Conservation (phyloP, 2,329 filamentous ascomycete genomes). For the Phyllachora maydis region DNA sequence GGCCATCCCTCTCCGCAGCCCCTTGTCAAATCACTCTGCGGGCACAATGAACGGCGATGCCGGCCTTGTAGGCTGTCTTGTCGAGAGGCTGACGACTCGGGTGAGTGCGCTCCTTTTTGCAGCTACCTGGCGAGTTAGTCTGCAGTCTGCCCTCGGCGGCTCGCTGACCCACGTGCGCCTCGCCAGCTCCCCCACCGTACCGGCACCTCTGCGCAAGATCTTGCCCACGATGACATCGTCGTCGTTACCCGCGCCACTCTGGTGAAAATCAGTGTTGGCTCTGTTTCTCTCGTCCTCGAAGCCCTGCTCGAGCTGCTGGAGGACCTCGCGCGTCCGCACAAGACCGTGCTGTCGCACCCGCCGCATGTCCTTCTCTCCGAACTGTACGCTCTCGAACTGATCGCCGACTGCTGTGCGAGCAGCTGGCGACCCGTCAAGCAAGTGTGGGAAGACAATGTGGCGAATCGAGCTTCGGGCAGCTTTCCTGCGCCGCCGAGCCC, state of each 20-base stretch:
- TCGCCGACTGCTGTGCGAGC: conserved; percentile 42
- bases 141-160: background rate
- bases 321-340: conserved; percentile 33
- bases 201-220: conserved; percentile 31
- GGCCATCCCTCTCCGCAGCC: too few relatives aligned
- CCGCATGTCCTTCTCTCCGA: conserved; percentile 42
- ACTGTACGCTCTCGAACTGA: conserved; percentile 38
- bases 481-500: conserved; percentile 13
- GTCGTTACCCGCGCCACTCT: conserved; percentile 39
- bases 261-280: conserved; percentile 34
- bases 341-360: conserved; percentile 27
- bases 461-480: conserved; percentile 6
- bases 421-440: conserved; percentile 26
- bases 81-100: conserved; percentile 40
- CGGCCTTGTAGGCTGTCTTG: conserved; percentile 37
- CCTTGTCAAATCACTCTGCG: too few relatives aligned
- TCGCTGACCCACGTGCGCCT: conserved; percentile 5
- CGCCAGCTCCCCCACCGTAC: conserved; percentile 41
- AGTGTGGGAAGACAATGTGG: conserved; percentile 5
- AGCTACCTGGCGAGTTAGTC: conserved; percentile 2
- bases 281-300: conserved; percentile 32
- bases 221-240: conserved; percentile 39
- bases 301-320: conserved; percentile 35
- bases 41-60: conserved; percentile 35
- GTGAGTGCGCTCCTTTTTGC: conserved; percentile 19